These are phyloP conservation scores for Datisca glomerata DNA, from an alignment of 306 rosid genomes.

Conservation along the genomic window DNA sequence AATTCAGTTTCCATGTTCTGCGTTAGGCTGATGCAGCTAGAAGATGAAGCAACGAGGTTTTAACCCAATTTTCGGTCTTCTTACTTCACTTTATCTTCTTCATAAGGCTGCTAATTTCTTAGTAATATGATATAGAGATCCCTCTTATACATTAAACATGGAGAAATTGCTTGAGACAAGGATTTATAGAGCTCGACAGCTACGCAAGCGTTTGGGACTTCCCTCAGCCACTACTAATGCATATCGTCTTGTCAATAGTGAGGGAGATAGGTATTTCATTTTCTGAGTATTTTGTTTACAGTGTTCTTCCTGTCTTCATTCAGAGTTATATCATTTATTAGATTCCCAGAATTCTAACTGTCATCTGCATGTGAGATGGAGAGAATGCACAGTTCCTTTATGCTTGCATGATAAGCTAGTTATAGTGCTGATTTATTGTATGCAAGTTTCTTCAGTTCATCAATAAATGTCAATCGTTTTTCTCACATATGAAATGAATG, in stretches of 20 bases:
- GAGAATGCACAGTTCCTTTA: too few relatives aligned
- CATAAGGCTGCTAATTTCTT: constrained; percentile 9
- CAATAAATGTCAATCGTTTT: too few relatives aligned
- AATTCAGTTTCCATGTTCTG: constrained; percentile 87
- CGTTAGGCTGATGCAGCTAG: constrained; percentile 88
- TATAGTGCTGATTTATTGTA: too few relatives aligned
- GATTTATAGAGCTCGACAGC: constrained; percentile 42
- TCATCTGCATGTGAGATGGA: too few relatives aligned
- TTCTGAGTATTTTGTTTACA: neutral
- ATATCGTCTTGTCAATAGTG: constrained; percentile 77
- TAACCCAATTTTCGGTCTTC: constrained; percentile 1
- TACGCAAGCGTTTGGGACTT: constrained; percentile 67
- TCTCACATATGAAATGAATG: too few relatives aligned
- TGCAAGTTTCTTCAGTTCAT: too few relatives aligned
- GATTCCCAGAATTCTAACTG: too few relatives aligned
- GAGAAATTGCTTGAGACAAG: constrained; percentile 69
- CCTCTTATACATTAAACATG: constrained; percentile 49
- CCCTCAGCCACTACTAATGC: constrained; percentile 70
- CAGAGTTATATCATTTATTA: too few relatives aligned
- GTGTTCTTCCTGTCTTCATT: neutral
- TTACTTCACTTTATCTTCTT: constrained; percentile 3
- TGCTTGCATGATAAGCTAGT: too few relatives aligned
- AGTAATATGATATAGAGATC: constrained; percentile 34
- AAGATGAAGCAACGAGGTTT: constrained; percentile 70
- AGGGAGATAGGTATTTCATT: constrained; percentile 69